phyloP scores from a whole-genome alignment of 2,329 filamentous ascomycete species.

The Xylariaceae sp. region DNA sequence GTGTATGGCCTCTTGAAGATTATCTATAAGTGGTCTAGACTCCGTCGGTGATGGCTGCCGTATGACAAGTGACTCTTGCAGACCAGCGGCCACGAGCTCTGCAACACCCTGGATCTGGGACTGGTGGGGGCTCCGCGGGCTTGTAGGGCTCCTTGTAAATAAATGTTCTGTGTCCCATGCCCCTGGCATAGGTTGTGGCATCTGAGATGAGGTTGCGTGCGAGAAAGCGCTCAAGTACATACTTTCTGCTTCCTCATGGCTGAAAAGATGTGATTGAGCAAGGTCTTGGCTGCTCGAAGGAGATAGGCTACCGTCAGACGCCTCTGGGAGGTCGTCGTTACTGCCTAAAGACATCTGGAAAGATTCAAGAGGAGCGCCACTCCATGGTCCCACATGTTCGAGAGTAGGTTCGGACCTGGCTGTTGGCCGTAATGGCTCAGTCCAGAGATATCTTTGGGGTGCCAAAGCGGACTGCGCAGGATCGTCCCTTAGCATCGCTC shows the following conservation, averaged over 20 bases:
- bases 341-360: conserved; percentile 3
- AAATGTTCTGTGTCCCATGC: conserved; percentile 46
- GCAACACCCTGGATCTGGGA: not conserved
- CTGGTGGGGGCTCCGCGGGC: not conserved
- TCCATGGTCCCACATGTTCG: conserved; percentile 24
- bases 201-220: conserved; percentile 34
- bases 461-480: conserved; percentile 35
- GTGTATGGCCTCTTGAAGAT: conserved; percentile 23
- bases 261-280: conserved; percentile 67
- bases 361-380: conserved; percentile 14
- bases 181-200: conserved; percentile 46
- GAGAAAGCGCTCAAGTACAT: conserved; percentile 81
- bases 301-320: conserved; percentile 15
- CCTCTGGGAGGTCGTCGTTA: not conserved
- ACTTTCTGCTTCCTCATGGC: conserved; percentile 77
- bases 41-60: not conserved
- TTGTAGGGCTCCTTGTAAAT: conserved; percentile 17
- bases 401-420: conserved; percentile 39
- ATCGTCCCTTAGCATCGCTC: conserved; percentile 31
- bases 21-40: conserved; percentile 13
- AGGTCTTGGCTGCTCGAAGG: conserved; percentile 44
- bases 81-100: not conserved
- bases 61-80: not conserved
- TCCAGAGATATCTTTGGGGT: conserved; percentile 33
- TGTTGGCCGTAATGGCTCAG: conserved; percentile 27